Base-by-base conservation (phyloP, 73 alveolate genomes). In the Paramecium sexaurelia region DNA sequence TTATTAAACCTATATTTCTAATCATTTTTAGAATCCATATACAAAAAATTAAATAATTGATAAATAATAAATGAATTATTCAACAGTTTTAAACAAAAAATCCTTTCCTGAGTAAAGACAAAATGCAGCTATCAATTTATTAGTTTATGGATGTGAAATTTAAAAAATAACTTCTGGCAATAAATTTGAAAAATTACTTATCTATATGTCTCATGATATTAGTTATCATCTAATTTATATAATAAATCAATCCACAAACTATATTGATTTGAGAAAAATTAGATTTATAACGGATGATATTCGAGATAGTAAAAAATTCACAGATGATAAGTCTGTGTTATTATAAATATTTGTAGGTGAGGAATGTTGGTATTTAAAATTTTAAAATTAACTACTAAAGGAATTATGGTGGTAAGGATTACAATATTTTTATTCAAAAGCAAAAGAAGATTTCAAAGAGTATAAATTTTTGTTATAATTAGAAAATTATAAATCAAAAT, bases 401-500 rank as follows among this genome's bases (percentile, higher is more conserved):
- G 75, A 61, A 32, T 32, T 61, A 15, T 61, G 83, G 83, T 24
- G 83, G 83, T 45, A 61, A 32, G 83, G 83, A 61, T 61, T 61
- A 7, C 26, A 32, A 32, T 61, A 61, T 61, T 61, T 51, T 51
- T 51, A 51, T 51, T 17, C 67, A 51, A 51, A 51, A 51, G 29
- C 32, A 17, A 51, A 51, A 17, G 67, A 51, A 17, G 67, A 51
- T 51, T 51, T 51, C 13, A 51, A 51, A 51, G 67, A 51, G 67
- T 51, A 51, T 51, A 15, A 51, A 51, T 15, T 51, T 51, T 51
- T 17, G 32, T 51, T 3, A 3, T 51, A n/a, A 17, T 0, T 61
- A 61, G 83, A 29, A 61, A 29, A 29, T 32, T 32, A 61, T 32
- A 61, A 29, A 61, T 61, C 27, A 4, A 24, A 24, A 3, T 61